Percentiles rank a stretch among this genome's conserved stretches.
Evolutionary conservation across 441 rosid genomes (phyloP).

Genomic region (Breynia disticha): DNA sequence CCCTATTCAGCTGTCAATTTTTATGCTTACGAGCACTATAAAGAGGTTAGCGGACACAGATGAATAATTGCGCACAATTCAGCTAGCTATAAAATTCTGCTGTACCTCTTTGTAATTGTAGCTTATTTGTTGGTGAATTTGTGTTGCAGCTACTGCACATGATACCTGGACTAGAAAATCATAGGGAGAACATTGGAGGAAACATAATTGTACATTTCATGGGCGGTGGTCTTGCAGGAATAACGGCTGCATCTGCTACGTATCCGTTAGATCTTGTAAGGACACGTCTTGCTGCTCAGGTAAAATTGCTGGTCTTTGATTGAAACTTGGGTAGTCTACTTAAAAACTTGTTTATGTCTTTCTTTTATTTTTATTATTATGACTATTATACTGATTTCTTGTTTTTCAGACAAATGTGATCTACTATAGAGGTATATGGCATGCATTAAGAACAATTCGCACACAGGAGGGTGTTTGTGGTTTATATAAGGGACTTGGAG

Average conservation of each 20-base stretch:
- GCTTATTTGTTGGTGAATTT: slow-evolving; percentile 10
- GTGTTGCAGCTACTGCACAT: slow-evolving; percentile 49
- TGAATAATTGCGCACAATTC: background rate
- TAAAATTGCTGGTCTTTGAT: slow-evolving; percentile 9
- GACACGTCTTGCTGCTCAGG: slow-evolving; percentile 98
- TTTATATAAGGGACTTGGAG: slow-evolving; percentile 90
- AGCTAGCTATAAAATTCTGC: background rate
- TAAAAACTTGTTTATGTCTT: background rate
- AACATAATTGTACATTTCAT: slow-evolving; percentile 59
- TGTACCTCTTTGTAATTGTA: background rate
- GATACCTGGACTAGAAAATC: slow-evolving; percentile 46
- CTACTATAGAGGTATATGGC: slow-evolving; percentile 82
- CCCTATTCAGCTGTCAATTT: slow-evolving; percentile 86
- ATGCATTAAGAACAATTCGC: slow-evolving; percentile 62
- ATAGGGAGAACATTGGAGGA: slow-evolving; percentile 39
- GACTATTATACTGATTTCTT: slow-evolving; percentile 3
- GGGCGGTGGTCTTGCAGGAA: slow-evolving; percentile 89
- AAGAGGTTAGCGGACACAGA: slow-evolving; percentile 34
- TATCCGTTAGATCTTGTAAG: slow-evolving; percentile 95
- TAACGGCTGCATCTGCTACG: slow-evolving; percentile 86
- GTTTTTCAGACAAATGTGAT: slow-evolving; percentile 52
- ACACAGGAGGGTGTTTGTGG: slow-evolving; percentile 79
- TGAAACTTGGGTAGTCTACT: too few relatives aligned
- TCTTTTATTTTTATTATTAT: slow-evolving; percentile 8
- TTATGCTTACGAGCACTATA: slow-evolving; percentile 75